phyloP scores from a whole-genome alignment of 352 stramenopile species.

The Halophytophthora polymorphica region DNA sequence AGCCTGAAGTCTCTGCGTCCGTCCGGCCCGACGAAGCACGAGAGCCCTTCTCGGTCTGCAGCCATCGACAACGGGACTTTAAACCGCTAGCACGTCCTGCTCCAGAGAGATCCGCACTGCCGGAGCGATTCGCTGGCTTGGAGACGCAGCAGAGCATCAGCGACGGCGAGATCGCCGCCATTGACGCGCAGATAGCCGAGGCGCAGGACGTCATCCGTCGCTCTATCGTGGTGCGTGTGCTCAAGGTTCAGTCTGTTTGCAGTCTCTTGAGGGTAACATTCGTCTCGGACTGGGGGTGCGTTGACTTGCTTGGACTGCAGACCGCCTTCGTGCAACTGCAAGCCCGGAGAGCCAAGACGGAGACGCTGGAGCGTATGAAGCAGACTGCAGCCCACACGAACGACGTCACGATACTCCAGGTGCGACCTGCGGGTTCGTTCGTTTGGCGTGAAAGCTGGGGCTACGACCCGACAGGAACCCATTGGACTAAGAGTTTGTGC shows the following conservation, averaged over 20 bases:
- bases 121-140: neutral
- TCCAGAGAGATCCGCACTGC: too few relatives aligned
- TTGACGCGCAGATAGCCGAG: conserved; percentile 29
- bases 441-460: neutral
- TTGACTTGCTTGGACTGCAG: conserved; percentile 9
- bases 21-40: too few relatives aligned
- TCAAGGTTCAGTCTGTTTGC: neutral
- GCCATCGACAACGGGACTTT: too few relatives aligned
- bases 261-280: neutral
- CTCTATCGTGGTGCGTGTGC: conserved; percentile 21
- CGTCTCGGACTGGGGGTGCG: neutral
- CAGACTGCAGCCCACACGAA: conserved; percentile 43
- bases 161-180: conserved; percentile 18
- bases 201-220: conserved; percentile 35
- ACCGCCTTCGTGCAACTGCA: conserved; percentile 24
- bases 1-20: neutral
- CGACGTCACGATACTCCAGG: conserved; percentile 41
- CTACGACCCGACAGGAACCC: neutral
- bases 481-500: neutral
- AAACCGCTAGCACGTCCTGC: too few relatives aligned
- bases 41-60: too few relatives aligned
- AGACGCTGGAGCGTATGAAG: conserved; percentile 42
- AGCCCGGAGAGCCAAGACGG: conserved; percentile 17
- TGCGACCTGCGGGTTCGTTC: conserved; percentile 4
- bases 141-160: conserved; percentile 4